phyloP scores from a whole-genome alignment of 2,329 filamentous ascomycete genomes.

The Monosporascus sp. region DNA sequence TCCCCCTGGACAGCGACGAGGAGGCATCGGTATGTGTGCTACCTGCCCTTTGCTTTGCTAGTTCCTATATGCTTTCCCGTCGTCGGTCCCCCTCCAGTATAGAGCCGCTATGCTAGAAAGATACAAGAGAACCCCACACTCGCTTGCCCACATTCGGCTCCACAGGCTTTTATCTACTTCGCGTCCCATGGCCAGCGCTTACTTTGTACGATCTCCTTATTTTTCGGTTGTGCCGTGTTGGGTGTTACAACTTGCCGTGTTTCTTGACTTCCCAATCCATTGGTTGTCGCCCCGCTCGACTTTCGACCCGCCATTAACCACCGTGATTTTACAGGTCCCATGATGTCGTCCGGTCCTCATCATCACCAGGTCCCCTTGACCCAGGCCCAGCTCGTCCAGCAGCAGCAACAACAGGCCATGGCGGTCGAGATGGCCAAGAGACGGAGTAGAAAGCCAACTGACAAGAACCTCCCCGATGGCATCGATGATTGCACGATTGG shows the following conservation, averaged over 20 bases:
- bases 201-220: neutral
- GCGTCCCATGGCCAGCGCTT: neutral
- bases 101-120: too few species aligned
- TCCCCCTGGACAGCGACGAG: slow-evolving; percentile 42
- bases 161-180: slow-evolving; percentile 10
- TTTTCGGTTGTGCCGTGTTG: neutral
- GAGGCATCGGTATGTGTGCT: slow-evolving; percentile 44
- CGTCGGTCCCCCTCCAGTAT: neutral
- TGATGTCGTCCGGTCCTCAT: slow-evolving; percentile 51
- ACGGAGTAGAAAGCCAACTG: slow-evolving; percentile 82
- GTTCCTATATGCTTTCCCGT: neutral
- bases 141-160: slow-evolving; percentile 6
- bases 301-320: neutral
- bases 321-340: slow-evolving; percentile 38
- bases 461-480: slow-evolving; percentile 90
- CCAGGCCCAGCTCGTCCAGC: slow-evolving; percentile 46
- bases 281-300: slow-evolving; percentile 1
- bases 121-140: slow-evolving; percentile 11
- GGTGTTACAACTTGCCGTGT: slow-evolving; percentile 1
- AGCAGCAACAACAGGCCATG: slow-evolving; percentile 46
- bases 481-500: slow-evolving; percentile 78
- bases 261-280: neutral
- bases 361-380: slow-evolving; percentile 46
- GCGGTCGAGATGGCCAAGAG: slow-evolving; percentile 66
- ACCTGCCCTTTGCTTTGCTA: neutral